Evolutionary conservation across 306 rosid genomes (phyloP).

Genomic region (Glycyrrhiza uralensis): DNA sequence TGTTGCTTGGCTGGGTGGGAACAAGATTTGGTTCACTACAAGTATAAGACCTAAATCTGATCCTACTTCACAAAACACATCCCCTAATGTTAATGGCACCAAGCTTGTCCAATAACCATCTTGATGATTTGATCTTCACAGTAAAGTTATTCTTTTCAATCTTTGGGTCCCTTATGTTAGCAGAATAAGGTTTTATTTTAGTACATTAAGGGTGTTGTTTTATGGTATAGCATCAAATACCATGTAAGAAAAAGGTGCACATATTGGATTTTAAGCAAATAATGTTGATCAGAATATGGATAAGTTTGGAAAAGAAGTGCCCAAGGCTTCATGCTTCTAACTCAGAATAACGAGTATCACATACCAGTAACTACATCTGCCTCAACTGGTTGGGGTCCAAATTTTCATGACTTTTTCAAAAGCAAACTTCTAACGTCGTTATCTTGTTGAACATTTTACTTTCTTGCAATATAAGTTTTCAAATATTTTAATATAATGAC

Average conservation of each 20-base stretch:
- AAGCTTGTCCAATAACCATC: slow-evolving; percentile 27
- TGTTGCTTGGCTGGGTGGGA: too few species aligned
- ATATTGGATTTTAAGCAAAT: background rate
- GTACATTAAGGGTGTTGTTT: background rate
- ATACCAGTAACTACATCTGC: background rate
- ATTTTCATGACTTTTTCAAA: background rate
- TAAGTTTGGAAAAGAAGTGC: background rate
- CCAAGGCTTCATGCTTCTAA: background rate
- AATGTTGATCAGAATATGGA: background rate
- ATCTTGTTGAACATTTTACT: too few species aligned
- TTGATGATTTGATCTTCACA: background rate
- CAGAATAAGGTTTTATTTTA: background rate
- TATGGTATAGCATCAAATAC: background rate
- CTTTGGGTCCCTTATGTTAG: background rate
- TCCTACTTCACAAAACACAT: too few species aligned
- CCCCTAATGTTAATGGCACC: too few species aligned
- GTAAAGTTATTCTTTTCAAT: slow-evolving; percentile 32
- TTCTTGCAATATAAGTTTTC: too few species aligned
- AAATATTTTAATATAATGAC: too few species aligned
- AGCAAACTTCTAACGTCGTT: background rate
- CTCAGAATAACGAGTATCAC: background rate
- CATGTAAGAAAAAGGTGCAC: background rate
- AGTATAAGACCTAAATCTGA: too few species aligned
- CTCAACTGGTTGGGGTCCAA: background rate
- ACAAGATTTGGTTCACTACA: too few species aligned